phyloP scores from a whole-genome alignment of 495 filamentous ascomycete species.

The Diplogelasinospora grovesii region DNA sequence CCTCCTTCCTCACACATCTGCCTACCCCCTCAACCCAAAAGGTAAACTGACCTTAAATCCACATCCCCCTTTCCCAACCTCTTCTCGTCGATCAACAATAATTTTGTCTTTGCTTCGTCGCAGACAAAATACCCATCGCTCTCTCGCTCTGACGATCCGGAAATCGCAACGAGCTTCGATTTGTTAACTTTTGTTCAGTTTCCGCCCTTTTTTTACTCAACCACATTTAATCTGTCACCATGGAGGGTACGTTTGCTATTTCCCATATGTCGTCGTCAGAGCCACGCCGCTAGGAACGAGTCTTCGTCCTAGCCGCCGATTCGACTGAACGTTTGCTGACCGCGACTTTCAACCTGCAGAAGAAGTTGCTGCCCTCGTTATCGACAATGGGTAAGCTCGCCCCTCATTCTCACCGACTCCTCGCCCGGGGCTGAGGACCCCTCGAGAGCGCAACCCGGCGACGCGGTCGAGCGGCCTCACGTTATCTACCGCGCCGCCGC shows the following conservation, averaged over 20 bases:
- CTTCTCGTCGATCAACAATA: conserved; percentile 30
- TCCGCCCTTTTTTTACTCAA: conserved; percentile 26
- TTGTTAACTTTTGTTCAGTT: conserved; percentile 27
- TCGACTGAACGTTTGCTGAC: conserved; percentile 43
- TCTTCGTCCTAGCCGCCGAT: conserved; percentile 7
- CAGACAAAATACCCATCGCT: conserved; percentile 28
- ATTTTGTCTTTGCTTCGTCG: conserved; percentile 33
- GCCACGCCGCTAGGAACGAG: neutral
- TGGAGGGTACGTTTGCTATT: conserved; percentile 42
- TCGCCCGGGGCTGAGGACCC: conserved; percentile 12
- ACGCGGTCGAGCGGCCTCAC: no score
- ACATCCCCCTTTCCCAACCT: conserved; percentile 44
- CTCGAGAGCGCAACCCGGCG: neutral
- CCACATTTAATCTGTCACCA: conserved; percentile 44
- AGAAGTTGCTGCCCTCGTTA: conserved; percentile 99
- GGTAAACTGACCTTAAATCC: conserved; percentile 42
- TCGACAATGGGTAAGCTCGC: conserved; percentile 95
- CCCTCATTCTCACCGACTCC: conserved; percentile 27
- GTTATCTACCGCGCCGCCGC: no score
- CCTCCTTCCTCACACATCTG: conserved; percentile 25
- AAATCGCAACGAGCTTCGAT: conserved; percentile 39
- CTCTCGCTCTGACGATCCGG: conserved; percentile 34
- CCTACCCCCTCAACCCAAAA: conserved; percentile 26
- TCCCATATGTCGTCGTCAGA: no score
- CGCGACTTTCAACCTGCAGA: conserved; percentile 53